Percentiles rank a stretch among this genome's conserved stretches.
Conservation (phyloP, 192 early-diverging fungal genomes). For the Pilaira anomala region DNA sequence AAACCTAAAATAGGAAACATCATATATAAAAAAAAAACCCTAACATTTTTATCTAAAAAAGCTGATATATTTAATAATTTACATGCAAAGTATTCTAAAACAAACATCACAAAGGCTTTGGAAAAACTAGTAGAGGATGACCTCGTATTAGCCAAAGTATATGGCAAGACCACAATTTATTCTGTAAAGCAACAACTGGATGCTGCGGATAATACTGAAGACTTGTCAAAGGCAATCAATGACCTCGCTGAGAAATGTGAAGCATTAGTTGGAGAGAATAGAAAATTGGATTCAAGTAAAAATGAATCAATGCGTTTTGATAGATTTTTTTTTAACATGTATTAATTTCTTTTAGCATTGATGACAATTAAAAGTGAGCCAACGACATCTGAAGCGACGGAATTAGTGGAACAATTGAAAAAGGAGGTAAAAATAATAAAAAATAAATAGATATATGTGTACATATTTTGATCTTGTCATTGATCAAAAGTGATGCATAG, state of each 20-base stretch:
- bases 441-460: not conserved
- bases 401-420: not conserved
- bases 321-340: no score
- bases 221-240: not conserved
- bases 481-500: no score
- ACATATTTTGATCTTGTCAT: no score
- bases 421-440: not conserved
- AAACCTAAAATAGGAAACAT: no score
- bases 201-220: not conserved
- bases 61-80: conserved; percentile 22
- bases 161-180: conserved; percentile 14
- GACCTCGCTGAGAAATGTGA: not conserved
- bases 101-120: not conserved
- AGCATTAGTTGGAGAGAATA: not conserved
- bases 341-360: no score
- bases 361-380: conserved; percentile 8
- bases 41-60: not conserved
- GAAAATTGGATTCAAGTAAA: not conserved
- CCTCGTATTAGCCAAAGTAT: conserved; percentile 1
- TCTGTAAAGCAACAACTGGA: conserved; percentile 4
- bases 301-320: no score
- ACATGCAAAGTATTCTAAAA: conserved; percentile 15
- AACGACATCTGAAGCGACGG: not conserved
- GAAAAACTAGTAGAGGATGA: conserved; percentile 6
- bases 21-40: no score